These are phyloP conservation scores for Phialophora verrucosa DNA, from an alignment of 2,329 filamentous ascomycete genomes.

Conservation along the genomic window DNA sequence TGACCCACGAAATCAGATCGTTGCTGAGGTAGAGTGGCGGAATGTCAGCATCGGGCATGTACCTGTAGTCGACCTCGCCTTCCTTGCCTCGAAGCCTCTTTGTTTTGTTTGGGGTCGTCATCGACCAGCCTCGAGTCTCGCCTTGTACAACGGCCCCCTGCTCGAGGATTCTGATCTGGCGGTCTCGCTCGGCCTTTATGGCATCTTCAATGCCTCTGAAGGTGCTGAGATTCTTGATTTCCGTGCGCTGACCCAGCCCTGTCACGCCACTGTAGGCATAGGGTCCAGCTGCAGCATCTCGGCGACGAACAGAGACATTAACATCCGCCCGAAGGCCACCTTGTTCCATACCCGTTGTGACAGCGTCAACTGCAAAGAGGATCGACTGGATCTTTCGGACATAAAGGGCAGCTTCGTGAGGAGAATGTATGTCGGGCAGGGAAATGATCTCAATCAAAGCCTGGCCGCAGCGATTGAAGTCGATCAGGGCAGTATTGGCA, in stretches of 20 bases:
- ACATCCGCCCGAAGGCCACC: constrained; percentile 92
- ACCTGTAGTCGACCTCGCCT: constrained; percentile 95
- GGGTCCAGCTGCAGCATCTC: constrained; percentile 54
- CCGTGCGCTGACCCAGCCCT: constrained; percentile 81
- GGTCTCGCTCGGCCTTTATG: constrained; percentile 85
- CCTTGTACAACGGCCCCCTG: constrained; percentile 75
- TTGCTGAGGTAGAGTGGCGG: constrained; percentile 75
- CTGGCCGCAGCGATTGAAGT: constrained; percentile 91
- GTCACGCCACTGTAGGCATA: constrained; percentile 63
- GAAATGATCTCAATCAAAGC: constrained; percentile 97
- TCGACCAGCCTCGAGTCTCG: constrained; percentile 91
- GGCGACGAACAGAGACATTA: constrained; percentile 82
- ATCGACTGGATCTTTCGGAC: constrained; percentile 87
- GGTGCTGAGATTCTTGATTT: constrained; percentile 96
- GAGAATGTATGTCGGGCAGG: constrained; percentile 82
- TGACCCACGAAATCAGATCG: constrained; percentile 71
- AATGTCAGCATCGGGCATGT: constrained; percentile 97
- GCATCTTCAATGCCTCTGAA: constrained; percentile 96
- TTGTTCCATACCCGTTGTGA: constrained; percentile 89
- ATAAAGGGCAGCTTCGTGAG: constrained; percentile 82
- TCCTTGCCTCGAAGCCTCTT: constrained; percentile 86
- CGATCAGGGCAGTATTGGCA: constrained; percentile 75
- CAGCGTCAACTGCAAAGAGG: constrained; percentile 79
- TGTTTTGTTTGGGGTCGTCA: constrained; percentile 77
- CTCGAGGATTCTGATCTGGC: constrained; percentile 82